Percentiles rank a stretch among this genome's conserved stretches.
phyloP scores from a whole-genome alignment of 495 filamentous ascomycete genomes.

The Neurospora terricola region DNA sequence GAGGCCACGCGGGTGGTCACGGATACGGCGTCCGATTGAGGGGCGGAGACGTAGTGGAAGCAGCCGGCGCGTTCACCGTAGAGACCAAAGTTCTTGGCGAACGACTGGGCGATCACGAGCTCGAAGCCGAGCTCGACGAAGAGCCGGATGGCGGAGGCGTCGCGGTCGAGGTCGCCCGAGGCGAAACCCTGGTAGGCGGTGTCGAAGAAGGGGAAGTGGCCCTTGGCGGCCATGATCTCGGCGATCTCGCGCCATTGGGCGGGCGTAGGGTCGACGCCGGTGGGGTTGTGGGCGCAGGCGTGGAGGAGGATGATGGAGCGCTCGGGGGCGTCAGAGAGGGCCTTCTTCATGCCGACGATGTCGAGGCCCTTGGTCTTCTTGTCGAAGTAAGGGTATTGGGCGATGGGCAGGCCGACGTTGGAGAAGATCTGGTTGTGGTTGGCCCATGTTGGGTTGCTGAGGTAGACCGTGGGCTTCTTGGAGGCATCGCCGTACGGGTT shows the following conservation, averaged over 20 bases:
- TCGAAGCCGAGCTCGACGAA: conserved; percentile 95
- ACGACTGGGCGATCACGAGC: conserved; percentile 88
- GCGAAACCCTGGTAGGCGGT: conserved; percentile 97
- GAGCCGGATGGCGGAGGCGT: conserved; percentile 85
- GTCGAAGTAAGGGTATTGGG: conserved; percentile 89
- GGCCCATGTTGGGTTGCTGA: conserved; percentile 92
- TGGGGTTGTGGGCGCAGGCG: conserved; percentile 97
- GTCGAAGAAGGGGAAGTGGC: conserved; percentile 98
- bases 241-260: conserved; percentile 94
- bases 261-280: conserved; percentile 87
- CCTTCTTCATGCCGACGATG: conserved; percentile 71
- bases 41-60: conserved; percentile 86
- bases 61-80: conserved; percentile 94
- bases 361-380: conserved; percentile 80
- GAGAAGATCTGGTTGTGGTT: conserved; percentile 98
- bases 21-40: conserved; percentile 53
- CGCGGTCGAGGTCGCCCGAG: conserved; percentile 73
- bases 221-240: conserved; percentile 55
- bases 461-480: conserved; percentile 62
- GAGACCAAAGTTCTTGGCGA: conserved; percentile 97
- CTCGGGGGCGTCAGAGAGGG: conserved; percentile 57
- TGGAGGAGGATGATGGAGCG: conserved; percentile 86
- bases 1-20: conserved; percentile 60
- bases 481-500: conserved; percentile 40
- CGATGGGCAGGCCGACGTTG: conserved; percentile 73